Evolutionary conservation across 139 green algal genomes (phyloP), one percentile per base, ranked within the genome.

Genomic region (Monoraphidium neglectum): DNA sequence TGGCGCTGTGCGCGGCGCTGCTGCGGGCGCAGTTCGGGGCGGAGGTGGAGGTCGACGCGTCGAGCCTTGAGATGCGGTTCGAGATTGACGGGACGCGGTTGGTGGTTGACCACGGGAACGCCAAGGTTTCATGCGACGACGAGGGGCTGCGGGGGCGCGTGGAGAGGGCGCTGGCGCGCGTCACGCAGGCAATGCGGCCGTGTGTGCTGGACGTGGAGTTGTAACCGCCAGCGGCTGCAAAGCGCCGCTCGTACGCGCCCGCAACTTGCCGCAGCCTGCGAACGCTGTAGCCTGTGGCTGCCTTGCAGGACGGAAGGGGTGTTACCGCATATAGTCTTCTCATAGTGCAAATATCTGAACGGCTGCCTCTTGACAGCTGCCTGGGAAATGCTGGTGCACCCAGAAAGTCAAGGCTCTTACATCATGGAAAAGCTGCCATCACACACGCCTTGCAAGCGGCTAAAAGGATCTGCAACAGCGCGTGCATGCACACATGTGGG

Each of bases 21-120:
- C 77, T 97, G 74, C 53, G 74, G 1, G 84, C 88, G 33, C 93
- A 97, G 86, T 97, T 94, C 79, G 93, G 93, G 33, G 70, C 72
- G 8, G 43, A 12, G 0, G 85, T 87, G 1, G n/a, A 54, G 4
- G 82, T 93, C 40, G 86, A 91, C 46, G 60, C 65, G 57, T 49
- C 40, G 24, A 40, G 47, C 0, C 72, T 43, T 33, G 32, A 62
- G 33, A 68, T 80, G n/a, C 60, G 26, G 10, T 68, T 70, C 32
- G 13, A 49, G 40, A 43, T 72, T 2, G 76, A 76, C 49, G 76
- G 76, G 4, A 57, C 54, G 21, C 67, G 56, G 32, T 67, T 80
- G 53, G 18, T 75, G 51, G 65, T 74, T 5, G 75, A 75, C 43
- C 37, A 82, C 16, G 61, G 68, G 4, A 40, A 59, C 21, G 79